Conservation (phyloP, 306 rosid genomes). For the Boehmeria nivea region DNA sequence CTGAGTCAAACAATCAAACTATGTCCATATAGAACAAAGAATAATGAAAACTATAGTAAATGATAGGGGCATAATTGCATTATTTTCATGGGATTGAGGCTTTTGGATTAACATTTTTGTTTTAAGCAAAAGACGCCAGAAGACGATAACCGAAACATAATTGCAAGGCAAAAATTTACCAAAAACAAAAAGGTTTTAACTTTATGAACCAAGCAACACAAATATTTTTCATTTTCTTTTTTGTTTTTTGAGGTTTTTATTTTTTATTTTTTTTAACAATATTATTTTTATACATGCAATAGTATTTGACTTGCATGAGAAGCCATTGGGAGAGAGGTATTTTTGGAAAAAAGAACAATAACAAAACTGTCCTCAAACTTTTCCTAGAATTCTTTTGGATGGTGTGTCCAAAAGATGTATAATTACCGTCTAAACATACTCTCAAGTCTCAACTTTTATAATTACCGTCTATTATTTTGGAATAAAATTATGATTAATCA, state of each 20-base stretch:
- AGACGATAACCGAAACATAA: constrained; percentile 20
- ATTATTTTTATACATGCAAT: too few relatives aligned
- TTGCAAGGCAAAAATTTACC: neutral
- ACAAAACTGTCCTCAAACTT: constrained; percentile 7
- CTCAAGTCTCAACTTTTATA: too few relatives aligned
- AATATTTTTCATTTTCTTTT: too few relatives aligned
- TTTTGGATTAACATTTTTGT: neutral
- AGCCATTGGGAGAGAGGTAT: constrained; percentile 16
- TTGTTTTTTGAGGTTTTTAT: constrained; percentile 6
- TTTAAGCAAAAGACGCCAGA: constrained; percentile 39
- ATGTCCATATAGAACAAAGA: too few relatives aligned
- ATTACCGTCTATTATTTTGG: too few relatives aligned
- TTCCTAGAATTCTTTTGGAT: neutral
- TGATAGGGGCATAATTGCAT: neutral
- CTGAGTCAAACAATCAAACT: constrained; percentile 21
- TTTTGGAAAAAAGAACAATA: neutral
- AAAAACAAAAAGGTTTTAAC: constrained; percentile 2
- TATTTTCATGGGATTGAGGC: neutral
- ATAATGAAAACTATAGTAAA: constrained; percentile 10
- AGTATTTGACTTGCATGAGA: constrained; percentile 36
- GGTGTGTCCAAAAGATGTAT: too few relatives aligned
- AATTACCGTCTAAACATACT: too few relatives aligned
- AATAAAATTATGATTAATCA: too few relatives aligned
- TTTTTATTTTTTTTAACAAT: neutral
- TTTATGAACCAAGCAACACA: constrained; percentile 20